Evolutionary conservation across 208 protist species (phyloP).

Genomic region (Trypanosoma avium): DNA sequence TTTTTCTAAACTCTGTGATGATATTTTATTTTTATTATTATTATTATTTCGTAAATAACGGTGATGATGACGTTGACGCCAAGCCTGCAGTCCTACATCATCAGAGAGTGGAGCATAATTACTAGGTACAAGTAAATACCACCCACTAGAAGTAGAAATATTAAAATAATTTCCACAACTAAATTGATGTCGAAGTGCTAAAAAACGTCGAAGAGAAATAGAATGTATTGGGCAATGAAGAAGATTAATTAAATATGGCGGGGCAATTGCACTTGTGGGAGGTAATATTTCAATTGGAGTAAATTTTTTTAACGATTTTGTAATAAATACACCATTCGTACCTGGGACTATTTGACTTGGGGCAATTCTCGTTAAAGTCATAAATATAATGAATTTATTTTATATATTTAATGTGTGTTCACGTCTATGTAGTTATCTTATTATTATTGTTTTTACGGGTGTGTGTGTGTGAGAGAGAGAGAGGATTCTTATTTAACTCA

Average conservation of each 20-base stretch:
- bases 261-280: slow-evolving; percentile 17
- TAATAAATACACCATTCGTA: slow-evolving; percentile 58
- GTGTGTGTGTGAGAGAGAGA: background rate
- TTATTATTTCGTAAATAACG: slow-evolving; percentile 31
- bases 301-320: slow-evolving; percentile 62
- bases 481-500: too few species aligned
- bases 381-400: too few species aligned
- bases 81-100: slow-evolving; percentile 37
- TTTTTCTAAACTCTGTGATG: background rate
- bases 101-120: slow-evolving; percentile 38
- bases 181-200: slow-evolving; percentile 72
- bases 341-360: slow-evolving; percentile 53
- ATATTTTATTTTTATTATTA: slow-evolving; percentile 7
- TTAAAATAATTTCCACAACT: slow-evolving; percentile 50
- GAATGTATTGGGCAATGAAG: slow-evolving; percentile 35
- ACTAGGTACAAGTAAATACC: slow-evolving; percentile 68
- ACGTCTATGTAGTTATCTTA: too few species aligned
- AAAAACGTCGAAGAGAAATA: slow-evolving; percentile 71
- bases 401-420: too few species aligned
- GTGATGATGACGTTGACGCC: slow-evolving; percentile 49
- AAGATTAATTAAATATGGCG: slow-evolving; percentile 65
- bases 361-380: slow-evolving; percentile 41
- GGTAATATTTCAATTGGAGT: slow-evolving; percentile 64
- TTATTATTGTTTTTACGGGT: background rate
- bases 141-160: slow-evolving; percentile 50